Percentiles rank a stretch among this genome's conserved stretches.
phyloP scores from a whole-genome alignment of 202 grass and related monocot genomes.

The Schoenoplectus triqueter region DNA sequence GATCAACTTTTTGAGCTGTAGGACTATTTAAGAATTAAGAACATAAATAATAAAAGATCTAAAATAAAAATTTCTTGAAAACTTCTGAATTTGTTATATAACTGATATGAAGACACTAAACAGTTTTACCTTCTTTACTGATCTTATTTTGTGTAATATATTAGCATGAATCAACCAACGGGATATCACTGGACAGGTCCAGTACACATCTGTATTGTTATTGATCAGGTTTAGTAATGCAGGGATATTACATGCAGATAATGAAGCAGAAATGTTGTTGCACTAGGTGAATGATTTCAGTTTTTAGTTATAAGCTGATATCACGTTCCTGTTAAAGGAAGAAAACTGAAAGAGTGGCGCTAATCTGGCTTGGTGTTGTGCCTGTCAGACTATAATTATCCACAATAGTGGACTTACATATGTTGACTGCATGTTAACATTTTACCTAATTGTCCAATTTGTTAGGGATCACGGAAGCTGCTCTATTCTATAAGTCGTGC shows the following conservation, averaged over 20 bases:
- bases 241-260: background rate
- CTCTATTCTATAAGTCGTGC: slow-evolving; percentile 60
- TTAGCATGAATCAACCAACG: too few relatives aligned
- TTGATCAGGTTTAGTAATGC: background rate
- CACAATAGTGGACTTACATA: background rate
- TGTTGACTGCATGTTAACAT: slow-evolving; percentile 6
- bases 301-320: slow-evolving; percentile 6
- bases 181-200: background rate
- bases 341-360: background rate
- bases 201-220: background rate
- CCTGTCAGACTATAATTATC: background rate
- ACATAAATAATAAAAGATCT: background rate
- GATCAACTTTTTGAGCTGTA: background rate
- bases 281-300: background rate
- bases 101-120: too few relatives aligned
- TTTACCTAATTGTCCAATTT: background rate
- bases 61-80: background rate
- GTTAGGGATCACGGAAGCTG: slow-evolving; percentile 66
- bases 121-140: too few relatives aligned
- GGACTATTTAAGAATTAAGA: background rate
- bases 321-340: slow-evolving; percentile 6
- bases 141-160: too few relatives aligned
- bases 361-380: background rate
- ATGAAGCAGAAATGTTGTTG: slow-evolving; percentile 17
- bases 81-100: too few relatives aligned